phyloP scores from a whole-genome alignment of 2,329 filamentous ascomycete species.

The Colletotrichum sp. region DNA sequence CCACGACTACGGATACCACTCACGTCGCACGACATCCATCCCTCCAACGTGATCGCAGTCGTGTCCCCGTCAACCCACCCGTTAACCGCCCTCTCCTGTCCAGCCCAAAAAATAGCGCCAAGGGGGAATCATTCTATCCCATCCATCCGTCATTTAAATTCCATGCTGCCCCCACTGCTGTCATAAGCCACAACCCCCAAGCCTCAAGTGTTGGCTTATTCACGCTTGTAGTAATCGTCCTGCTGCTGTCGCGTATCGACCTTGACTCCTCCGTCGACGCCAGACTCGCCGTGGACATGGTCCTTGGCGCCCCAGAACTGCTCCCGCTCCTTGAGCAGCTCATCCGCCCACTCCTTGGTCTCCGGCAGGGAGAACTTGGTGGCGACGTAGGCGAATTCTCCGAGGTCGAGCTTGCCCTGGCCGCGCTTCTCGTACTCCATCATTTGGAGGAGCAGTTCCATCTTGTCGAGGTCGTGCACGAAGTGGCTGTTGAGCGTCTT shows the following conservation, averaged over 20 bases:
- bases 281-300: conserved; percentile 52
- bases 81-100: background rate
- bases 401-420: conserved; percentile 72
- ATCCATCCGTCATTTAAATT: background rate
- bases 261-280: conserved; percentile 40
- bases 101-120: background rate
- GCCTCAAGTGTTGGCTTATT: background rate
- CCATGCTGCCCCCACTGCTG: background rate
- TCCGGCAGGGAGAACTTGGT: conserved; percentile 76
- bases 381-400: conserved; percentile 86
- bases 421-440: conserved; percentile 87
- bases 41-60: background rate
- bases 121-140: background rate
- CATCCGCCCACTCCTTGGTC: conserved; percentile 78
- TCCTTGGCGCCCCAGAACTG: conserved; percentile 68
- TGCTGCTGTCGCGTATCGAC: conserved; percentile 44
- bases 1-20: background rate
- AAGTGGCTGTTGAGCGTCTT: conserved; percentile 84
- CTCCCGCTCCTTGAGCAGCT: conserved; percentile 78
- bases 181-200: background rate
- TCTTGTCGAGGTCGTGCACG: conserved; percentile 97
- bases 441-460: conserved; percentile 95
- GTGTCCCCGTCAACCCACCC: background rate
- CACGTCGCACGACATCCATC: background rate
- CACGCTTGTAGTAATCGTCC: conserved; percentile 53